Base-by-base conservation (phyloP, 2,329 filamentous ascomycete genomes). In the Ilyonectria destructans region DNA sequence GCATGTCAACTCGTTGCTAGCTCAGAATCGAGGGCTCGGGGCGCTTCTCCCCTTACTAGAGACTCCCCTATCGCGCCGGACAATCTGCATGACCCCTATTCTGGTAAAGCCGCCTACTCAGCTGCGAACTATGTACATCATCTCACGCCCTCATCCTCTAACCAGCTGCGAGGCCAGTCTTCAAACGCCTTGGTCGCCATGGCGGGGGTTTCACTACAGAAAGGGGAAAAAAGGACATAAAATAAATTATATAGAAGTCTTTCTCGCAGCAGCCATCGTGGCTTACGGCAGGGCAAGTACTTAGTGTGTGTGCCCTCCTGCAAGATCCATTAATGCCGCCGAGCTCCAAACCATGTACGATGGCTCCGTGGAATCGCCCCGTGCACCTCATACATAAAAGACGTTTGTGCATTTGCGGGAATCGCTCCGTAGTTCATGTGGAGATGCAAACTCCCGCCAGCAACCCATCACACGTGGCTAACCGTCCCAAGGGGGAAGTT, bases 21-120 rank as follows among this genome's bases (percentile, higher is more conserved):
- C 33, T 35, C 31, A 33, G 19, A 15, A 31, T 13, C 15, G 17
- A 17, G n/a, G 19, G 40, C 40, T 43, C 4, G 35, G 21, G 29
- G n/a, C 45, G 45, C 51, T 56, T 57, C 33, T 65, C 45, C 31
- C 51, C 49, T 52, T 56, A 40, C 52, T 51, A 35, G 37, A 54
- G 8, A 19, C 26, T 59, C 33, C 46, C 10, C 55, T 15, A 43
- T 31, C 26, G 23, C 35, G 55, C 46, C 46, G 26, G 23, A 46
- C 46, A 37, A 65, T 65, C 46, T 64, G 49, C 65, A 52, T 49
- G 48, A 52, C 62, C 51, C 65, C 56, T 49, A 51, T 68, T 60
- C 59, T 13, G 48, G 55, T 45, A 64, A 56, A 40, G 48, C 31
- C 26, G 21, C 12, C 43, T 45, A 55, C 59, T 56, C 3, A 31